Evolutionary conservation across 169 alveolate species (phyloP), one percentile per base, ranked within the genome.

Genomic region (Eimeria mitis): DNA sequence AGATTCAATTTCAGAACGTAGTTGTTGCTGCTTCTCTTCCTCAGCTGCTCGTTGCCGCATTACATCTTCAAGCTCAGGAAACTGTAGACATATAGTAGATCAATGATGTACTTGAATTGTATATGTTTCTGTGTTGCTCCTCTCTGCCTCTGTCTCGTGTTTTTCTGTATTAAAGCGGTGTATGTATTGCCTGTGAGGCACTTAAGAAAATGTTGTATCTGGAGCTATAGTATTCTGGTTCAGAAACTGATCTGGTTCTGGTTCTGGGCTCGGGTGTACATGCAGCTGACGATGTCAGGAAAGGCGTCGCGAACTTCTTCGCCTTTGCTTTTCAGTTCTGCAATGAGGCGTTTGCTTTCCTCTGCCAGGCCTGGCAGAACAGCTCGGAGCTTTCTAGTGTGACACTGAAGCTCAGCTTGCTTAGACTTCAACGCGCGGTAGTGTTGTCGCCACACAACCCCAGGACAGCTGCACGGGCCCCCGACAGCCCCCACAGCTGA

Each of bases 211-310:
- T 76, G 1, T 19, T 11, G 2, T 1, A 14, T 42, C 49, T 34
- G 78, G 25, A 2, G 28, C 28, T 68, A 34, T 68, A 16, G 28
- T 5, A 56, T 16, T 56, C 6, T 34, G 78, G 8, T 37, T 68
- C 25, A 9, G 49, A 28, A 31, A n/a, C 31, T 1, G 34, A 25
- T 21, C n/a, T n/a, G 56, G 9, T 9, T 49, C 56, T n/a, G n/a
- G n/a, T 40, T n/a, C 88, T 47, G 65, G 2, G 88, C 42, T 42
- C 68, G 65, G 88, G 47, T 42, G 59, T 63, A 42, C 65, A 59
- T 85, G 47, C 81, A 85, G 81, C 92, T 87, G 34, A 87, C 92
- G 44, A 87, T 37, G 47, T 87, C 92, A 42, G 92, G 79, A 42
- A 87, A 87, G 52, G 79, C 44, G 68, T 28, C 63, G 19, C 79